phyloP scores from a whole-genome alignment of 2,329 filamentous ascomycete genomes.

The Colletotrichum phormii region DNA sequence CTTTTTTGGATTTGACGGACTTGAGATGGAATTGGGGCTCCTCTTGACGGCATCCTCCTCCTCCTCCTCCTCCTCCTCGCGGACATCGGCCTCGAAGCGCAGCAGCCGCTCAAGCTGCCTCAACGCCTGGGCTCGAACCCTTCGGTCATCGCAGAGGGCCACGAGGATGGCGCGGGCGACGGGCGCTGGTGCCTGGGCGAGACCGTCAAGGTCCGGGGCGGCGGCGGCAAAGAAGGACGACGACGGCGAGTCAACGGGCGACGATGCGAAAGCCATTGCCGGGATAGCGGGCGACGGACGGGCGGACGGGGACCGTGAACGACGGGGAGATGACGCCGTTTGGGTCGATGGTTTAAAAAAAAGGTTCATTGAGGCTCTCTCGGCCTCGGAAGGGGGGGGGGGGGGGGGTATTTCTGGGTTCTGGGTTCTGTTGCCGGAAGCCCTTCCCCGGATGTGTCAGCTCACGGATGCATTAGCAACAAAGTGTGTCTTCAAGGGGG shows the following conservation, averaged over 20 bases:
- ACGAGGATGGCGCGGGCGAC: conserved; percentile 36
- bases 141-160: conserved; percentile 34
- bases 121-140: conserved; percentile 28
- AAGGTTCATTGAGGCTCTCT: conserved; percentile 26
- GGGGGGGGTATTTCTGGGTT: conserved; percentile 36
- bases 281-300: background rate
- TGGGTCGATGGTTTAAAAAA: conserved; percentile 1
- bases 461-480: conserved; percentile 34
- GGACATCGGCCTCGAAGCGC: conserved; percentile 28
- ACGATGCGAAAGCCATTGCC: conserved; percentile 23
- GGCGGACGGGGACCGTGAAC: background rate
- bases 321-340: background rate
- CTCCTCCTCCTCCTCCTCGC: background rate
- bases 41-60: conserved; percentile 7
- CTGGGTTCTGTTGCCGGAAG: conserved; percentile 36
- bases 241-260: conserved; percentile 16
- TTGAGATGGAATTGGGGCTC: conserved; percentile 16
- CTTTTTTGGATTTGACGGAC: conserved; percentile 19
- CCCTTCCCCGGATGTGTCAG: conserved; percentile 36
- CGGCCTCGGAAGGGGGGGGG: conserved; percentile 3
- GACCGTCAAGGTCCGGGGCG: conserved; percentile 29
- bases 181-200: conserved; percentile 30
- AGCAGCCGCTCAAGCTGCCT: conserved; percentile 33
- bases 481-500: conserved; percentile 32
- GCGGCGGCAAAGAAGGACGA: conserved; percentile 2